A percentile compares a stretch with the other conserved stretches of the same genome.
phyloP scores from a whole-genome alignment of 192 early-diverging fungal species.

The Jimgerdemannia lactiflua region DNA sequence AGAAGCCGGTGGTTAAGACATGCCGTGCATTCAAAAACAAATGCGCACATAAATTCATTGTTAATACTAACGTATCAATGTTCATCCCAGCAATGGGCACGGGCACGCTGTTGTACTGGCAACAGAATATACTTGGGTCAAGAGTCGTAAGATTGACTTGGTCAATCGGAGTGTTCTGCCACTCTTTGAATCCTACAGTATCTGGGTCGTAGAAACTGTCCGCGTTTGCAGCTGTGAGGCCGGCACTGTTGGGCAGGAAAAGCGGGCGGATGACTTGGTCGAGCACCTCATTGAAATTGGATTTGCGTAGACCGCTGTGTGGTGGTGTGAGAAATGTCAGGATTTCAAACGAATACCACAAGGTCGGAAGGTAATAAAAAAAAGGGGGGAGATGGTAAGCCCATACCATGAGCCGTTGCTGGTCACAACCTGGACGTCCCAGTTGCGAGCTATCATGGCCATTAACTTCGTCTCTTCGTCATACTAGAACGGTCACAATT shows the following conservation, averaged over 20 bases:
- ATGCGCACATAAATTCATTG: not conserved
- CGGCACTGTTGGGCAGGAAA: not conserved
- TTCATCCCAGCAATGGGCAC: conserved; percentile 6
- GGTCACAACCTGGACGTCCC: conserved; percentile 14
- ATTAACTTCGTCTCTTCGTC: conserved; percentile 16
- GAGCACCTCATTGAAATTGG: conserved; percentile 2
- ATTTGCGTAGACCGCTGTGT: conserved; percentile 1
- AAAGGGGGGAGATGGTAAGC: not conserved
- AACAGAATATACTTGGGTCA: conserved; percentile 5
- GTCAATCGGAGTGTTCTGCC: conserved; percentile 9
- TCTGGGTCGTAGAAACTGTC: not conserved
- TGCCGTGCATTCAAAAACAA: not conserved
- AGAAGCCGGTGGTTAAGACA: not conserved
- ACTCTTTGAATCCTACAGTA: not conserved
- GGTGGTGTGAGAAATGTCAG: not conserved
- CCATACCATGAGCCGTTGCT: not conserved
- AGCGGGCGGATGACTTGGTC: conserved; percentile 12
- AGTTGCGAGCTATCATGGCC: conserved; percentile 16
- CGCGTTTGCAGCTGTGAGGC: not conserved
- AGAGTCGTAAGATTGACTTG: conserved; percentile 4
- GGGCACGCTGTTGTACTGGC: conserved; percentile 1
- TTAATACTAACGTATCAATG: conserved; percentile 3
- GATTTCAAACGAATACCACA: not conserved
- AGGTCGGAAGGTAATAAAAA: not conserved
- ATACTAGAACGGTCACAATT: not conserved